These are phyloP conservation scores for Termitomyces sp. DNA, from an alignment of 1,284 basidiomycete species.

Conservation along the genomic window DNA sequence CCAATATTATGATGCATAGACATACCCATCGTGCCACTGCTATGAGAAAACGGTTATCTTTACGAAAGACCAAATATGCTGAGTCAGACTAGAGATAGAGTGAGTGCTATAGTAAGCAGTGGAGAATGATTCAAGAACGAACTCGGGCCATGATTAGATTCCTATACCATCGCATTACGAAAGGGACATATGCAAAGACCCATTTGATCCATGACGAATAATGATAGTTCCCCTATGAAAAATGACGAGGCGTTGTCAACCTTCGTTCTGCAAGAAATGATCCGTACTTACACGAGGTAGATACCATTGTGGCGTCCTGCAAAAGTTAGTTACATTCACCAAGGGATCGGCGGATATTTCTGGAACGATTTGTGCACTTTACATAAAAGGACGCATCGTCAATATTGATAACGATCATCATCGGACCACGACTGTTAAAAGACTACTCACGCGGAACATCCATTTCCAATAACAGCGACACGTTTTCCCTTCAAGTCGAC, in stretches of 20 bases:
- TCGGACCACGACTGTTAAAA: background rate
- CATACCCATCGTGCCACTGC: constrained; percentile 26
- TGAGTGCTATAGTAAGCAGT: background rate
- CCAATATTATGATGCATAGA: background rate
- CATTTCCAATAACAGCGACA: constrained; percentile 62
- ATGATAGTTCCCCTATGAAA: constrained; percentile 30
- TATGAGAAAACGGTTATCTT: constrained; percentile 28
- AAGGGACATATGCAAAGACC: constrained; percentile 45
- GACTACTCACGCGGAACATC: constrained; percentile 47
- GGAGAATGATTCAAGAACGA: constrained; percentile 13
- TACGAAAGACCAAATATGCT: constrained; percentile 31
- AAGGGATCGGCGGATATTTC: constrained; percentile 43
- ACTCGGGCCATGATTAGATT: constrained; percentile 41
- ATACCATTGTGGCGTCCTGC: constrained; percentile 49
- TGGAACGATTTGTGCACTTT: constrained; percentile 51
- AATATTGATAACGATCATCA: background rate
- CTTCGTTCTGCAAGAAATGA: background rate
- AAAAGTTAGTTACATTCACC: constrained; percentile 48
- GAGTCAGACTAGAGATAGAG: constrained; percentile 29
- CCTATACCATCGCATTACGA: constrained; percentile 41
- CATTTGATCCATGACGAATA: constrained; percentile 42
- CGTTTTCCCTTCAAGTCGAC: constrained; percentile 47
- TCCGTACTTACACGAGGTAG: constrained; percentile 33
- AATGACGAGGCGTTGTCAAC: background rate
- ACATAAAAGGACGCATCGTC: background rate